Base-by-base conservation (phyloP, 208 protist species). In the Leishmania mexicana region DNA sequence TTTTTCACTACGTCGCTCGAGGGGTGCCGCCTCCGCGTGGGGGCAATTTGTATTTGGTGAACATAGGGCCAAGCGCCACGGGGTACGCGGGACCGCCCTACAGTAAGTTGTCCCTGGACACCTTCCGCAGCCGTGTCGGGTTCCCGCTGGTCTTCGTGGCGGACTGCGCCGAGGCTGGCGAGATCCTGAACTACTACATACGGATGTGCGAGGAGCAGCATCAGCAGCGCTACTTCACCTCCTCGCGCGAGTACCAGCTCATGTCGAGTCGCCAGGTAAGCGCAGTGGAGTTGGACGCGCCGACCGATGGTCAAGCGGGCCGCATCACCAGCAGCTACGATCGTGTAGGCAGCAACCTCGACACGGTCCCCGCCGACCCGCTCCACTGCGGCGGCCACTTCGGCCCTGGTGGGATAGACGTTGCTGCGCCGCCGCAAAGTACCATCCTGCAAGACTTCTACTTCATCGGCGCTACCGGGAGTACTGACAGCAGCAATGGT, bases 121-220 rank as follows among this genome's bases (percentile, higher is more conserved):
- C 83, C 45, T 87, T 97, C 31, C 85, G 83, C 67, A 81, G 80
- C 31, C 87, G 91, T 38, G 91, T 90, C 35, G 92, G 91, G n/a
- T 88, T 92, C 40, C 95, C 95, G 7, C 89, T 97, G 10, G 88
- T 96, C 28, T 91, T 97, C 80, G 83, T 97, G 49, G 95, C 95
- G 0, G 95, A 97, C 81, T 97, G 95, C 79, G 83, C 85, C 72
- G 89, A 94, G 53, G 92, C 95, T 47, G 90, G 91, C 10, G 87
- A 87, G 65, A 84, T 97, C 51, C 73, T 97, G 58, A 74, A 87
- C 51, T 86, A 89, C 78, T 91, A 96, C 75, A 82, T 96, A 38
- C 71, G 86, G 68, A 89, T 85, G 83, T 88, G 87, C 38, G 87
- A 94, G 76, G 89, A 92, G 80, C 85, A 91, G 76, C 83, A 92